Conservation (phyloP, 257 asterid genomes). For the Verbena officinalis region DNA sequence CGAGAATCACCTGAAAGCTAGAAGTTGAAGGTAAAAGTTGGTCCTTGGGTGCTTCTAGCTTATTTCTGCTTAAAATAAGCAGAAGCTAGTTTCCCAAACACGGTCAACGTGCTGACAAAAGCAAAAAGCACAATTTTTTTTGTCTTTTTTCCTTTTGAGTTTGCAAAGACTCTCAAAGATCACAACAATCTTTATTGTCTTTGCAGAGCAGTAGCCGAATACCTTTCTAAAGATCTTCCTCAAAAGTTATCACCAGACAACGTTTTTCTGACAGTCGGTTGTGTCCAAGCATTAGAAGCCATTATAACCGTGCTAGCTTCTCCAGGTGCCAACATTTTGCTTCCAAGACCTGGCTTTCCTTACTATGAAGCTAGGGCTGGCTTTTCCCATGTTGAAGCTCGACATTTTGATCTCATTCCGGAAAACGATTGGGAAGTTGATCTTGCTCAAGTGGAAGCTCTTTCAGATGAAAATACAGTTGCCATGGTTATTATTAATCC, state of each 20-base stretch:
- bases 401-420: conserved; percentile 78
- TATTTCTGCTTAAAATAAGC: too few species aligned
- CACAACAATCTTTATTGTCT: too few species aligned
- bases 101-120: too few species aligned
- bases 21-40: too few species aligned
- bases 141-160: too few species aligned
- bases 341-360: conserved; percentile 87
- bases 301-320: conserved; percentile 59
- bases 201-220: conserved; percentile 53
- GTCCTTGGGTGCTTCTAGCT: too few species aligned
- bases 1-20: too few species aligned
- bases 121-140: too few species aligned
- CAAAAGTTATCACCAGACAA: conserved; percentile 67
- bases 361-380: conserved; percentile 68
- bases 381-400: conserved; percentile 53
- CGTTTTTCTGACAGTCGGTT: conserved; percentile 66
- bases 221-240: conserved; percentile 80
- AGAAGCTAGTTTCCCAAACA: too few species aligned
- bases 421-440: conserved; percentile 84
- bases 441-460: conserved; percentile 66
- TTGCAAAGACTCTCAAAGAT: too few species aligned
- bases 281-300: conserved; percentile 71
- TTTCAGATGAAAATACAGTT: conserved; percentile 74
- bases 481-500: conserved; percentile 90
- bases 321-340: conserved; percentile 78